A percentile compares a stretch with the other conserved stretches of the same genome.
Evolutionary conservation across 495 filamentous ascomycete species (phyloP).

Genomic region (Pyronema domesticum): DNA sequence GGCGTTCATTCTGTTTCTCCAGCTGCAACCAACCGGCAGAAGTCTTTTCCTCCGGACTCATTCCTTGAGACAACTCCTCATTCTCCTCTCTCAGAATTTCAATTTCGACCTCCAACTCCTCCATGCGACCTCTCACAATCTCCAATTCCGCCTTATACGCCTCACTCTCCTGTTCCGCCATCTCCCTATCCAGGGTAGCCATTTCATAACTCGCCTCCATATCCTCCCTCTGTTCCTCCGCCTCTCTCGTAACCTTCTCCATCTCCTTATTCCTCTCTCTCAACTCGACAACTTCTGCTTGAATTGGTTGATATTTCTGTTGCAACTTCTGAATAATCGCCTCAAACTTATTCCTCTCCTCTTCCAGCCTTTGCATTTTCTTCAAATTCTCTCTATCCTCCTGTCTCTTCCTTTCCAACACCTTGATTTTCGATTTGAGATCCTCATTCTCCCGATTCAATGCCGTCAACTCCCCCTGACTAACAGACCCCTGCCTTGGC

Average conservation of each 20-base stretch:
- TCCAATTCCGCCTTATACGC: constrained; percentile 63
- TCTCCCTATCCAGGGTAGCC: constrained; percentile 75
- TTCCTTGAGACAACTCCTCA: constrained; percentile 58
- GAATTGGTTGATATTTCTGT: constrained; percentile 69
- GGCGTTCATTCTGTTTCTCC: constrained; percentile 70
- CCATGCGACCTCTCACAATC: constrained; percentile 48
- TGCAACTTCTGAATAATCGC: constrained; percentile 70
- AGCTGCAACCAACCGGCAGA: constrained; percentile 80
- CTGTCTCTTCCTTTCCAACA: constrained; percentile 62
- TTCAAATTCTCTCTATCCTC: constrained; percentile 85
- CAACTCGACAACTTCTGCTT: constrained; percentile 60
- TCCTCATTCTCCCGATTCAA: constrained; percentile 53
- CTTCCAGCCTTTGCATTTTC: constrained; percentile 52
- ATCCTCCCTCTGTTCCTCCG: constrained; percentile 60
- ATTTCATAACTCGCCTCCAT: constrained; percentile 74
- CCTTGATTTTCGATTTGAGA: constrained; percentile 55
- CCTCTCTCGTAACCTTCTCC: constrained; percentile 44
- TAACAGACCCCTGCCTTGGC: constrained; percentile 21
- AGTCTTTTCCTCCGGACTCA: constrained; percentile 71
- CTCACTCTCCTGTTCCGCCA: constrained; percentile 88
- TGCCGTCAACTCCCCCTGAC: constrained; percentile 25
- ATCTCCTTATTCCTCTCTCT: constrained; percentile 61
- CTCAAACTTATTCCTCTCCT: constrained; percentile 73
- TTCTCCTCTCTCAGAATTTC: constrained; percentile 82
- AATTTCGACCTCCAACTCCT: constrained; percentile 75